Evolutionary conservation across 441 rosid species (phyloP), one percentile per base, ranked within the genome.

Genomic region (Gossypium davidsonii): DNA sequence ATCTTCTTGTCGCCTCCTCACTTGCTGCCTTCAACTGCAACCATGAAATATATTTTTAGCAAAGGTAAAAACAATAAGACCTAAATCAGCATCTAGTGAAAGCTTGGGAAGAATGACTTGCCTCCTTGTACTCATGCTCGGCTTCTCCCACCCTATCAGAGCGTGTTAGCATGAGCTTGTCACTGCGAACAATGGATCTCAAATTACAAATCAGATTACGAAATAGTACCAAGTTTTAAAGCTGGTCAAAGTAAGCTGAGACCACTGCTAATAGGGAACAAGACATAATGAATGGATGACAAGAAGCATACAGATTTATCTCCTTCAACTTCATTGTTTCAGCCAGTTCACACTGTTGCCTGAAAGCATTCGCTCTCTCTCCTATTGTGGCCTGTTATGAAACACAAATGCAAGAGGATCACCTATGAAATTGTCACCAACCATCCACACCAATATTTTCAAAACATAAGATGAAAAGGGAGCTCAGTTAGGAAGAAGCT

Each of bases 241-340:
- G 58, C 37, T 68, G 10, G 70, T 11, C 59, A 8, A 49, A 26
- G 23, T n/a, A 3, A 25, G 59, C 58, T 15, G 25, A 34, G 65
- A 31, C 25, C 17, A 20, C 23, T 20, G 21, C 58, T 44, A 70
- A 11, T 64, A 20, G 64, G 73, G 55, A 8, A 4, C 2, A 61
- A 34, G 5, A 9, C 8, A 67, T 14, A 42, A 58, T 28, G 53
- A 58, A 75, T 46, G 67, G 64, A 46, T 42, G 17, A 44, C 51
- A 28, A 64, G 72, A 74, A 67, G 17, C 93, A 72, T 93, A 96
- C 99, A 96, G 99, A 81, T 93, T 96, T 86, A 93, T 93, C 83
- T 93, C 97, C 87, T 96, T 96, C 84, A 93, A 79, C 81, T 93
- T 96, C 10, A 91, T 87, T 73, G 97, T 90, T 86, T 93, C 99